Evolutionary conservation across 192 early-diverging fungal genomes (phyloP), one percentile per base, ranked within the genome.

Genomic region (Podila minutissima): DNA sequence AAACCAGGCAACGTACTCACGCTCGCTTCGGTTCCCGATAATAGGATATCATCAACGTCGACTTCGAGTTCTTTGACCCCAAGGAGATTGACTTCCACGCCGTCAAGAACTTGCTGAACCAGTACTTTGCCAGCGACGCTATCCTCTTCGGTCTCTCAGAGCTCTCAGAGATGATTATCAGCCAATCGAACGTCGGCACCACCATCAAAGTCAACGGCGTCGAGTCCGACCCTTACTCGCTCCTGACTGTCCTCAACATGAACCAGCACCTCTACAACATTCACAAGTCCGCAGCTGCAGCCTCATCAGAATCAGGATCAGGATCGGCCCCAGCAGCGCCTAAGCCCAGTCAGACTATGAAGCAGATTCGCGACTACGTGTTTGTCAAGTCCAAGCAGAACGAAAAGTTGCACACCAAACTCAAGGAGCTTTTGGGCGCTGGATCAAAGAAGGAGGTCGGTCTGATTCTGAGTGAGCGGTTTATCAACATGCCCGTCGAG

Each of bases 401-500:
- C 74, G 67, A 78, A n/a, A 68, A 69, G 37, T 13, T 83, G 50
- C 77, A 88, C 51, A 59, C 71, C 37, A 75, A 72, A 72, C 63
- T 74, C 13, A 66, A 32, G 49, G 77, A 78, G 28, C 84, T 74
- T 24, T 86, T 84, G 49, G 77, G 63, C n/a, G 46, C 74, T 35
- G 66, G 67, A 15, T 71, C 81, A 26, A 79, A 69, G 28, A 64
- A 72, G 31, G 59, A 87, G 17, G 82, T 89, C 19, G 96, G 91
- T 0, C 67, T 97, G 62, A 73, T 99, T 28, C 26, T 99, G 24
- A 95, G 91, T 71, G 97, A 98, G 67, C 86, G 97, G 8, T 89
- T 99, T 28, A 89, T 99, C 75, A 99, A 99, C 75, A 96, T 99
- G 95, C 97, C 97, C 13, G 95, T 96, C 31, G 93, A 97, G 72